Base-by-base conservation (phyloP, 2,329 filamentous ascomycete genomes). In the Tolypocladium ophioglossoides region DNA sequence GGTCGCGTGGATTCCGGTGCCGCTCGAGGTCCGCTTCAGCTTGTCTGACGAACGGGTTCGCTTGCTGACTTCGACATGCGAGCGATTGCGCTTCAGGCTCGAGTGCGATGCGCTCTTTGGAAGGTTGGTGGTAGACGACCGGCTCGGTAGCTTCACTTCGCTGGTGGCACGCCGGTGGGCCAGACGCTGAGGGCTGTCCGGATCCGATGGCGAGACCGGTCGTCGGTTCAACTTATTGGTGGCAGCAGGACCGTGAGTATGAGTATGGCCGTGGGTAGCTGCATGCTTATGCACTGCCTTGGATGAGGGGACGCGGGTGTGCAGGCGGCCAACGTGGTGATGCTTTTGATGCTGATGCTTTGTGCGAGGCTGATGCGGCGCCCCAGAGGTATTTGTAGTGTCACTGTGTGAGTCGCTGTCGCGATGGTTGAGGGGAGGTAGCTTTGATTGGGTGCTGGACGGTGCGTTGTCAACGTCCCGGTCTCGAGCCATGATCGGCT, bases 11-110 rank as follows among this genome's bases (percentile, higher is more conserved):
- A 77, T 72, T 55, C 72, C 70, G 32, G 75, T 76, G 53, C 79
- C 76, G 52, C 78, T 80, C 14, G 74, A 69, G 27, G 76, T 73
- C 55, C 78, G 76, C 64, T 81, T 82, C 51, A 82, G 70, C 61
- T 74, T 76, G 58, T 75, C 74, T 44, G 74, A 68, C 16, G 78
- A 78, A 61, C 77, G 80, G 47, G 69, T 70, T 55, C 75, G 75
- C 63, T 78, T 80, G 60, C 64, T 66, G 41, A 84, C 73, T 58
- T 83, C 80, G 62, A 73, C 76, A 59, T 80, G 75, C 27, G 82
- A 85, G 50, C 76, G 77, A 65, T 84, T 84, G 65, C 80, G 79
- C 70, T 82, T 83, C 53, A 84, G 69, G 61, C 68, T 80, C 18
- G 75, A 70, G 52, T 80, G 74, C 4, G 81, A 83, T 14, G 70